Evolutionary conservation across 2,329 filamentous ascomycete genomes (phyloP).

Genomic region (Parafenestella ontariensis): DNA sequence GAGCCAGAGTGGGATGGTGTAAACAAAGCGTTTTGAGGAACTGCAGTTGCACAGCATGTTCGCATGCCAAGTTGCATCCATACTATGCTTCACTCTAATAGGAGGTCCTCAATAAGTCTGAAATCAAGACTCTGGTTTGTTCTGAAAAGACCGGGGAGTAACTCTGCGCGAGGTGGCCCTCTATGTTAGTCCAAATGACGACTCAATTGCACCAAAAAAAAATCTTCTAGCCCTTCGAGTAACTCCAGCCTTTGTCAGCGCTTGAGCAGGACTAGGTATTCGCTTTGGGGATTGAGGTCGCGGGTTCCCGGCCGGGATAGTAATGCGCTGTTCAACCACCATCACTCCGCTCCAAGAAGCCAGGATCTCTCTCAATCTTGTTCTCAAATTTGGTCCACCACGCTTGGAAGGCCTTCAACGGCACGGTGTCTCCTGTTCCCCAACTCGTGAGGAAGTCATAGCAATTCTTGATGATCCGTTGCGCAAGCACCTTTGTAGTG

Average conservation of each 20-base stretch:
- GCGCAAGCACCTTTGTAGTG: conserved; percentile 80
- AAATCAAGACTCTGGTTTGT: no score
- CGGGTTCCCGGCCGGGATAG: background rate
- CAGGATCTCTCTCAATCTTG: conserved; percentile 82
- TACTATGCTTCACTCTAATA: no score
- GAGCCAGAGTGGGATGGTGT: conserved; percentile 40
- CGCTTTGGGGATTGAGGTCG: background rate
- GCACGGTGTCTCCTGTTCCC: conserved; percentile 81
- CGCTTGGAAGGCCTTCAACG: conserved; percentile 92
- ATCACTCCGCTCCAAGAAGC: conserved; percentile 80
- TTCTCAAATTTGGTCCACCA: conserved; percentile 99
- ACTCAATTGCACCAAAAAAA: no score
- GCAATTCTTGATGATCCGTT: conserved; percentile 93
- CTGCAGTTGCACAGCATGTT: no score
- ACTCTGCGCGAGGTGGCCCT: no score
- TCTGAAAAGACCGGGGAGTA: no score
- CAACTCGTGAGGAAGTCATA: conserved; percentile 97
- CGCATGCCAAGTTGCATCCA: no score
- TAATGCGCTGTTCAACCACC: conserved; percentile 41
- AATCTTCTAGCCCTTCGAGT: background rate
- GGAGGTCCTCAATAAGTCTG: no score
- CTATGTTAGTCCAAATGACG: no score
- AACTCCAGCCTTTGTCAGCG: background rate
- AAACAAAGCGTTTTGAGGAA: conserved; percentile 38
- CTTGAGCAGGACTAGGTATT: background rate